phyloP scores from a whole-genome alignment of 2,329 filamentous ascomycete species.

The Emmonsiellopsis sp. region DNA sequence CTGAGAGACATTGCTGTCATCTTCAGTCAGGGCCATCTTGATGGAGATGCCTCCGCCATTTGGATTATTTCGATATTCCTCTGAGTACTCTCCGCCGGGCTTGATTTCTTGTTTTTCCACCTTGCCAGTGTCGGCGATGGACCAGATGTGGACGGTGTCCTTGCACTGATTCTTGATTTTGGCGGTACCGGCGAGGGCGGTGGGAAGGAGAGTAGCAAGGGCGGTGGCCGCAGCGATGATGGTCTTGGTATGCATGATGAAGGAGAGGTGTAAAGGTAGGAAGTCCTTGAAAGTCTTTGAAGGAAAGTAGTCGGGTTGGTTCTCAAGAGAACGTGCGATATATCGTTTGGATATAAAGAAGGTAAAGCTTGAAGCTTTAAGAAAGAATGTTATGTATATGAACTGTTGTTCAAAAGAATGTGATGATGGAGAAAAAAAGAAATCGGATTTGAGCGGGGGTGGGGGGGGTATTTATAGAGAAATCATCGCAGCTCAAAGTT shows the following conservation, averaged over 20 bases:
- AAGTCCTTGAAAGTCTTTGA: background rate
- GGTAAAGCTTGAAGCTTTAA: background rate
- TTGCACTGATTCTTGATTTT: constrained; percentile 30
- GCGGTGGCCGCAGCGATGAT: constrained; percentile 23
- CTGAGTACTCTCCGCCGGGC: constrained; percentile 26
- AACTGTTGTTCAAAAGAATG: constrained; percentile 4
- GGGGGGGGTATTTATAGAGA: constrained; percentile 12
- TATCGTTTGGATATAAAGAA: background rate
- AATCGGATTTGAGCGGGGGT: background rate
- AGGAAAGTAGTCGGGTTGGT: background rate
- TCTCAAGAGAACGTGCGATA: background rate
- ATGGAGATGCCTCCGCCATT: constrained; percentile 34
- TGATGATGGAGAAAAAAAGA: constrained; percentile 4
- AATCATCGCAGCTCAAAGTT: background rate
- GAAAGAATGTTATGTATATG: constrained; percentile 4
- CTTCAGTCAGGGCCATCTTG: constrained; percentile 27
- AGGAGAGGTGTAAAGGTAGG: background rate
- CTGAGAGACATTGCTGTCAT: constrained; percentile 30
- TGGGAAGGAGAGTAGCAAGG: constrained; percentile 22
- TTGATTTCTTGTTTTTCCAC: constrained; percentile 24
- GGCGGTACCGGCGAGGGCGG: constrained; percentile 19
- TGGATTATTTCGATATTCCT: constrained; percentile 25
- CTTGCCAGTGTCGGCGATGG: constrained; percentile 25
- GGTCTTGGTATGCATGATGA: constrained; percentile 28
- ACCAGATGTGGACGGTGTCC: constrained; percentile 31